Base-by-base conservation (phyloP, 495 filamentous ascomycete genomes). In the Neurospora terricola region DNA sequence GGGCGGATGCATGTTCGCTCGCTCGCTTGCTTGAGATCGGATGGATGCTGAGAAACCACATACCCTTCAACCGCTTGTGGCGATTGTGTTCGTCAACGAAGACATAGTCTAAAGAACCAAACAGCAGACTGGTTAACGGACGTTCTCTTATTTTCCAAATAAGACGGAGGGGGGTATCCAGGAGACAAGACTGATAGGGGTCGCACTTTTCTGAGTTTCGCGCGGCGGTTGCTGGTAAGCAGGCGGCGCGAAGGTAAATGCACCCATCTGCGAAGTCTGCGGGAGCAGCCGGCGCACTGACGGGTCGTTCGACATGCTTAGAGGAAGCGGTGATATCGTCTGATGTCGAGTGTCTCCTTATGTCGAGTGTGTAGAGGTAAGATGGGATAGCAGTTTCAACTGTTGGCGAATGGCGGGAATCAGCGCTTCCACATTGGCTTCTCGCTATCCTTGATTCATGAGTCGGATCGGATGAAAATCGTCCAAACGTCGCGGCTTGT, bases 21-120 rank as follows among this genome's bases (percentile, higher is more conserved):
- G 27, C 27, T 62, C 34, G 45, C n/a, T 59, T 59, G 27, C 54
- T 66, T 34, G 14, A 9, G 12, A 66, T 66, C 2, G 48, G 43
- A 59, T 59, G 14, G 48, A 59, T 59, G 48, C 48, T 59, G 21
- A 68, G 42, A 54, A 48, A 73, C 54, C 70, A 62, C 82, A 78
- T 89, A 97, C 94, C 94, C 86, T 99, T 99, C 71, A 98, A 84
- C 75, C 96, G 88, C 84, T 98, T 98, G 83, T 99, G 96, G 62
- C 96, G 90, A 82, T 98, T 99, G 80, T 99, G 95, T 82, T 99
- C 96, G 81, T 99, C 96, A 70, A 99, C 96, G 78, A 99, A 99
- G 68, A 99, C 96, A 92, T 97, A 99, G 79, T 97, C 94, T 98
- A 75, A 36, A 74, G 72, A 43, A 73, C 14, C 73, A 81, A 78